These are phyloP conservation scores for Nakazawaea ishiwadae DNA, from an alignment of 805 yeast genomes.

Conservation along the genomic window DNA sequence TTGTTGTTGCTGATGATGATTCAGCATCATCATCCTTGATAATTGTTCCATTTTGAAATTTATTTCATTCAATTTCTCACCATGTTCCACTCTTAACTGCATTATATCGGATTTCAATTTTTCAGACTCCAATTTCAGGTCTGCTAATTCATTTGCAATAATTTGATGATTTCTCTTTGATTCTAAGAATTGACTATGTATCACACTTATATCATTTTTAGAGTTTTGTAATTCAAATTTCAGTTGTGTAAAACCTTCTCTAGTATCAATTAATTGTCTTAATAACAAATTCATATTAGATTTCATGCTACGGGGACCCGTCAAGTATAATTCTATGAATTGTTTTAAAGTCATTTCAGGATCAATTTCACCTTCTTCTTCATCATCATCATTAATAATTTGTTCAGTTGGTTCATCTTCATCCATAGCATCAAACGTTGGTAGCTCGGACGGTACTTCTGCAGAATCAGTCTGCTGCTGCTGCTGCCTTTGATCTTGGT, in stretches of 20 bases:
- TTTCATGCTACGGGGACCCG: not conserved
- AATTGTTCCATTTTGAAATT: slow-evolving; percentile 9
- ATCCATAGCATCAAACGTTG: slow-evolving; percentile 2
- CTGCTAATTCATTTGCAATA: slow-evolving; percentile 5
- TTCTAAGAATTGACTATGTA: slow-evolving; percentile 1
- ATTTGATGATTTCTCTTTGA: slow-evolving; percentile 3
- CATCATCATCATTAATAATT: no score
- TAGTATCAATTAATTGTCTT: slow-evolving; percentile 1
- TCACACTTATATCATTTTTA: slow-evolving; percentile 1
- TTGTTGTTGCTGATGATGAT: slow-evolving; percentile 4
- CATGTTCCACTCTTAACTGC: slow-evolving; percentile 2
- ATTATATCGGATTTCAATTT: slow-evolving; percentile 4
- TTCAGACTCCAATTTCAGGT: not conserved
- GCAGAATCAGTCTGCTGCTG: no score
- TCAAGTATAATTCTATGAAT: slow-evolving; percentile 2
- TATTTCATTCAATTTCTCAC: slow-evolving; percentile 3
- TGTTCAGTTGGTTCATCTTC: no score
- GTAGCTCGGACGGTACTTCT: no score
- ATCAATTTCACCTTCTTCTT: not conserved
- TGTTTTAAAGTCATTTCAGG: slow-evolving; percentile 7
- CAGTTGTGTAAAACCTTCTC: slow-evolving; percentile 2
- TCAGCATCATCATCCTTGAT: slow-evolving; percentile 1
- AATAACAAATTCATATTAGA: not conserved
- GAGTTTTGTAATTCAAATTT: slow-evolving; percentile 1
- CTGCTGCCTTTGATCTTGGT: slow-evolving; percentile 1